Percentiles rank a stretch among this genome's conserved stretches.
Evolutionary conservation across 805 yeast species (phyloP).

Genomic region (Wickerhamiella hasegawae): DNA sequence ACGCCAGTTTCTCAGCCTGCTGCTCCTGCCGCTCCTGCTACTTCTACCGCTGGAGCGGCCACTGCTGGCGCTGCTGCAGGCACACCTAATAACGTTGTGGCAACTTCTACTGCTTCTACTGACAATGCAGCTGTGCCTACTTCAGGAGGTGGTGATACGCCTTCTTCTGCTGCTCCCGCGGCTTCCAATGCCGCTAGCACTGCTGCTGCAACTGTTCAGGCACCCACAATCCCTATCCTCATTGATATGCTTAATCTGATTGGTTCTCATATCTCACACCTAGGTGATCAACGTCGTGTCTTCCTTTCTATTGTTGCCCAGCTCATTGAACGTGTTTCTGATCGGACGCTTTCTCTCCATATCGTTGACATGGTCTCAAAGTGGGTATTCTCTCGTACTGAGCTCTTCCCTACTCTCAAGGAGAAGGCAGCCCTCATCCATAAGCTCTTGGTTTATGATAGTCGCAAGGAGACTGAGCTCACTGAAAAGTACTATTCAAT

Average conservation of each 20-base stretch:
- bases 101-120: not conserved
- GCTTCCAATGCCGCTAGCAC: slow-evolving; percentile 13
- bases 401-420: slow-evolving; percentile 82
- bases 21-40: not conserved
- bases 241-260: slow-evolving; percentile 65
- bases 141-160: slow-evolving; percentile 3
- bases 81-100: not conserved
- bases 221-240: slow-evolving; percentile 25
- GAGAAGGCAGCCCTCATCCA: slow-evolving; percentile 89
- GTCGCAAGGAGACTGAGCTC: slow-evolving; percentile 57
- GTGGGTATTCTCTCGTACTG: slow-evolving; percentile 79
- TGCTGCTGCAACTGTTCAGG: slow-evolving; percentile 6
- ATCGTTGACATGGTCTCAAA: slow-evolving; percentile 63
- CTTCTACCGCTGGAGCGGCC: not conserved
- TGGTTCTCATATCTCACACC: slow-evolving; percentile 62
- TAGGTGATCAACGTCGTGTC: slow-evolving; percentile 87
- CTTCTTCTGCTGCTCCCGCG: slow-evolving; percentile 12
- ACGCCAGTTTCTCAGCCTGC: not conserved
- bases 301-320: slow-evolving; percentile 78
- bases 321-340: slow-evolving; percentile 74
- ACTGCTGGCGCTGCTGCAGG: slow-evolving; percentile 1
- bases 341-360: slow-evolving; percentile 53
- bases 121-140: slow-evolving; percentile 1
- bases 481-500: slow-evolving; percentile 73
- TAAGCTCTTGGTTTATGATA: slow-evolving; percentile 86